A percentile compares a stretch with the other conserved stretches of the same genome.
phyloP scores from a whole-genome alignment of 495 filamentous ascomycete genomes.

The Trichoderma erinaceum region DNA sequence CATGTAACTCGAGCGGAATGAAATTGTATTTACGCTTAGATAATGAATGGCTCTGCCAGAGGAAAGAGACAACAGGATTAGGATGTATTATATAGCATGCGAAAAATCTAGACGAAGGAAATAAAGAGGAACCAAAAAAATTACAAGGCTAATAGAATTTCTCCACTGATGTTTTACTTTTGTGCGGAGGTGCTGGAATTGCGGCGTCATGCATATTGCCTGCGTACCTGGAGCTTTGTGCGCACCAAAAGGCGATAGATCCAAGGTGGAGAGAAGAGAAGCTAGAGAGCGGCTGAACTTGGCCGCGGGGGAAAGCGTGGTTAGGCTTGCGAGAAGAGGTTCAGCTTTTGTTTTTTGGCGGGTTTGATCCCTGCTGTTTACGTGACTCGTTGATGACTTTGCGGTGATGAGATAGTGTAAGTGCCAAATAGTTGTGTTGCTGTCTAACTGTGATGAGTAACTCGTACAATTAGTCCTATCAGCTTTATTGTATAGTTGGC shows the following conservation, averaged over 20 bases:
- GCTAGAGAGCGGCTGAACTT: neutral
- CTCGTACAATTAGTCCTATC: no score
- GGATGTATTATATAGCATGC: neutral
- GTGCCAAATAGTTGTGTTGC: no score
- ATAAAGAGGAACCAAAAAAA: no score
- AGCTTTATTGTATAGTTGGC: no score
- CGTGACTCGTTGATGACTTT: neutral
- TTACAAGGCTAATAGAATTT: no score
- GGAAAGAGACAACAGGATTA: neutral
- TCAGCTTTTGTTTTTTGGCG: neutral
- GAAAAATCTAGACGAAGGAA: no score
- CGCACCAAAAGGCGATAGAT: neutral
- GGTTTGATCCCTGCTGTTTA: neutral
- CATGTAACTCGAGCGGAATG: no score
- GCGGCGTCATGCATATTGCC: slow-evolving; percentile 10
- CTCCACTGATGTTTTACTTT: neutral
- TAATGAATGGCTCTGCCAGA: neutral
- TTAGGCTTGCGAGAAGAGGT: slow-evolving; percentile 3
- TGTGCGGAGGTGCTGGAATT: neutral
- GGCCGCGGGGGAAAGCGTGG: neutral
- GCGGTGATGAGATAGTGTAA: no score
- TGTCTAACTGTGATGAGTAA: no score
- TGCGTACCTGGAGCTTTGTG: neutral
- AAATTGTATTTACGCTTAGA: no score
- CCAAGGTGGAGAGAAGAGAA: neutral